A percentile compares a stretch with the other conserved stretches of the same genome.
Evolutionary conservation across 2,329 filamentous ascomycete species (phyloP).

Genomic region (Cryphonectria nitschkei): DNA sequence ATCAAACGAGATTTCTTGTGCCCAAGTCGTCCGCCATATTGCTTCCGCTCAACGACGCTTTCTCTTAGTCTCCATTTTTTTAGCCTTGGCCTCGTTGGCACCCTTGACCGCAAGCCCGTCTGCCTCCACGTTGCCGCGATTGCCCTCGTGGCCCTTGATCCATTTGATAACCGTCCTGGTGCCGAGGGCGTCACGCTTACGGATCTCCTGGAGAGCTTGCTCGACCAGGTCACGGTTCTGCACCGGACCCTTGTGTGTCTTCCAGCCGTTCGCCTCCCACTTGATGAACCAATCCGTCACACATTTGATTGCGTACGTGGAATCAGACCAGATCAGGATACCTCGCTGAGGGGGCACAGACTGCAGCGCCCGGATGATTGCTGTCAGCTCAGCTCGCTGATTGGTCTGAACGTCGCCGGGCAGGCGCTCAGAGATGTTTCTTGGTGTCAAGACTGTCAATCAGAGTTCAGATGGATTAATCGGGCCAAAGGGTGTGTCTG

Average conservation of each 20-base stretch:
- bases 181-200: slow-evolving; percentile 64
- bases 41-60: slow-evolving; percentile 18
- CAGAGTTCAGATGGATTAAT: neutral
- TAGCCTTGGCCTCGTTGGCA: slow-evolving; percentile 42
- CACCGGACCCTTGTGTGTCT: slow-evolving; percentile 72
- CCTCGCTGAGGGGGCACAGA: slow-evolving; percentile 68
- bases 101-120: slow-evolving; percentile 76
- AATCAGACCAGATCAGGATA: slow-evolving; percentile 84
- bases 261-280: slow-evolving; percentile 80
- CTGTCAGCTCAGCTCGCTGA: slow-evolving; percentile 92
- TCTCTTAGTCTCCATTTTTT: slow-evolving; percentile 1
- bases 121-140: slow-evolving; percentile 78
- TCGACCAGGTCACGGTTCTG: slow-evolving; percentile 87
- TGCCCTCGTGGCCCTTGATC: slow-evolving; percentile 82
- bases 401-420: slow-evolving; percentile 82
- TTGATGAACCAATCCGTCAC: slow-evolving; percentile 79
- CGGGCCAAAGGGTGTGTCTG: neutral
- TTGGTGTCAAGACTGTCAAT: slow-evolving; percentile 47
- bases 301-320: slow-evolving; percentile 88
- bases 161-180: slow-evolving; percentile 75
- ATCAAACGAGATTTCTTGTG: neutral
- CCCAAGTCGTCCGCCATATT: neutral
- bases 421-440: slow-evolving; percentile 76
- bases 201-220: slow-evolving; percentile 70
- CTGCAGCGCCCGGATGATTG: slow-evolving; percentile 82